These are phyloP conservation scores for Balakata baccata DNA, from an alignment of 345 rosid species.

Conservation along the genomic window DNA sequence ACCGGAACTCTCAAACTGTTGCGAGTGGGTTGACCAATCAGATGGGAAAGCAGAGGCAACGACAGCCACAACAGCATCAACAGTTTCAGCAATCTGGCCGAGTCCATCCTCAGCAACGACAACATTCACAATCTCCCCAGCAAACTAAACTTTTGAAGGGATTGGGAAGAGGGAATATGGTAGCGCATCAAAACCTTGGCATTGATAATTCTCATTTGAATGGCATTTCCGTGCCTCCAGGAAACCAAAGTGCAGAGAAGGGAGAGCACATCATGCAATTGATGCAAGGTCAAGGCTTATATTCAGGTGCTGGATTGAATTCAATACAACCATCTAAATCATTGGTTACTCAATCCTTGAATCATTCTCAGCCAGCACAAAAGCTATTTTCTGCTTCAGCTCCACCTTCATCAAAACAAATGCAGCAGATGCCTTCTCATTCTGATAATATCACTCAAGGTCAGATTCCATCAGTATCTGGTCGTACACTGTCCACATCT, in stretches of 20 bases:
- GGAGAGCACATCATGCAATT: slow-evolving; percentile 57
- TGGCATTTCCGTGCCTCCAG: slow-evolving; percentile 53
- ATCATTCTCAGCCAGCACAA: slow-evolving; percentile 57
- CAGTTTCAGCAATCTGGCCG: slow-evolving; percentile 82
- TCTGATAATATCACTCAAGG: slow-evolving; percentile 58
- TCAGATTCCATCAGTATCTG: slow-evolving; percentile 28
- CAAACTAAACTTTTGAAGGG: slow-evolving; percentile 74
- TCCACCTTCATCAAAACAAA: slow-evolving; percentile 44
- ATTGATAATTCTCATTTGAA: slow-evolving; percentile 70
- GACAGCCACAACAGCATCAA: slow-evolving; percentile 59
- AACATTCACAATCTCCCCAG: slow-evolving; percentile 56
- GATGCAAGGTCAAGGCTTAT: slow-evolving; percentile 63
- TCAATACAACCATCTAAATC: slow-evolving; percentile 65
- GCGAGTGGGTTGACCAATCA: slow-evolving; percentile 64
- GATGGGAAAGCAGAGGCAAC: slow-evolving; percentile 79
- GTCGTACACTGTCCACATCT: no score
- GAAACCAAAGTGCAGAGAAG: slow-evolving; percentile 65
- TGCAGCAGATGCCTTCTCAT: slow-evolving; percentile 59
- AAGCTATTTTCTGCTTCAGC: slow-evolving; percentile 50
- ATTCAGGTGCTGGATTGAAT: slow-evolving; percentile 49
- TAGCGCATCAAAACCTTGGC: slow-evolving; percentile 56
- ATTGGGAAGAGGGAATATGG: slow-evolving; percentile 74
- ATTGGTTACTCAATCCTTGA: slow-evolving; percentile 49
- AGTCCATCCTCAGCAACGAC: slow-evolving; percentile 86
- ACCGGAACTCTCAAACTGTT: slow-evolving; percentile 56